phyloP scores from a whole-genome alignment of 1,139 yeast genomes.

The Meyerozyma guilliermondii region DNA sequence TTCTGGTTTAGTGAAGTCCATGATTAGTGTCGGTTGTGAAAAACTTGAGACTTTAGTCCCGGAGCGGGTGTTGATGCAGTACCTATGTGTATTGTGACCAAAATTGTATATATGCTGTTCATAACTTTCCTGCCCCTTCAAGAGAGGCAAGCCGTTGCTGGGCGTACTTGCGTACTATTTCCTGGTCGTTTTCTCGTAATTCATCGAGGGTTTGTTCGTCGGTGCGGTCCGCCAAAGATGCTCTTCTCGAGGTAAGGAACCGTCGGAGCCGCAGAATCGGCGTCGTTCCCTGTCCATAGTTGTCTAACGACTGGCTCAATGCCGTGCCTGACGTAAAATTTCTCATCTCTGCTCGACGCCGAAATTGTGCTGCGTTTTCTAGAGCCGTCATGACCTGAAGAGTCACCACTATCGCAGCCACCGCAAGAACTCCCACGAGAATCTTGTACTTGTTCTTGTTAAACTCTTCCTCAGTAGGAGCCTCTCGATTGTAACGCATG shows the following conservation, averaged over 20 bases:
- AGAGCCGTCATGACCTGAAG: constrained; percentile 44
- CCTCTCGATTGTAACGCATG: constrained; percentile 33
- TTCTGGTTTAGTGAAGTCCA: constrained; percentile 85
- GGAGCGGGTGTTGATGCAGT: background rate
- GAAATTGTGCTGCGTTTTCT: constrained; percentile 28
- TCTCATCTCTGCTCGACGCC: constrained; percentile 23
- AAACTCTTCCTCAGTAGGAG: constrained; percentile 40
- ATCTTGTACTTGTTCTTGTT: constrained; percentile 44
- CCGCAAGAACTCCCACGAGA: constrained; percentile 36
- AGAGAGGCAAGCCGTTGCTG: constrained; percentile 17
- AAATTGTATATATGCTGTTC: background rate
- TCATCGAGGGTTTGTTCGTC: constrained; percentile 13
- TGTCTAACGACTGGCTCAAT: constrained; percentile 43
- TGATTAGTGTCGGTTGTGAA: constrained; percentile 16
- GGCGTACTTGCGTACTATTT: constrained; percentile 31
- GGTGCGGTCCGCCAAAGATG: constrained; percentile 19
- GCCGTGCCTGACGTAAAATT: constrained; percentile 47
- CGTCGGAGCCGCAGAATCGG: constrained; percentile 49
- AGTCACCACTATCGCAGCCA: constrained; percentile 34
- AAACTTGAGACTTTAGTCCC: no score
- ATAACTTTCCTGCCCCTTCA: constrained; percentile 1
- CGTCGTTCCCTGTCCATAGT: constrained; percentile 49
- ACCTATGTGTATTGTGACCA: background rate
- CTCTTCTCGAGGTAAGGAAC: constrained; percentile 57
- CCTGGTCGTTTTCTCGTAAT: constrained; percentile 19